Evolutionary conservation across 768 basidiomycete species (phyloP).

Genomic region (Mycena metata): DNA sequence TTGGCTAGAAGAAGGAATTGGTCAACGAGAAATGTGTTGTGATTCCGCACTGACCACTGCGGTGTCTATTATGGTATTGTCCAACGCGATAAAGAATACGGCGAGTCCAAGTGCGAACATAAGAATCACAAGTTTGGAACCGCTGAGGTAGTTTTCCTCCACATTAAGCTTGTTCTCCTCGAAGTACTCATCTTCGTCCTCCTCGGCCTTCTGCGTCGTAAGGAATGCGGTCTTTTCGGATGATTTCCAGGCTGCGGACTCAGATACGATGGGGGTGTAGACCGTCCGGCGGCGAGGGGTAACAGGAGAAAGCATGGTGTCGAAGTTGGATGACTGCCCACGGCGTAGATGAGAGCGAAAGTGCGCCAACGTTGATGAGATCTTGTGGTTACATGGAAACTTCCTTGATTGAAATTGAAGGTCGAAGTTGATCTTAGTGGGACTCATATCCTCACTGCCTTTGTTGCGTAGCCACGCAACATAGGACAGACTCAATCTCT

Average conservation of each 20-base stretch:
- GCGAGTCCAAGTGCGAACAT: constrained; percentile 29
- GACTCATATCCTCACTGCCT: too few species aligned
- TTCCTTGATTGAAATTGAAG: too few species aligned
- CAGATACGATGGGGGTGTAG: constrained; percentile 18
- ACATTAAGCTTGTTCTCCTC: background rate
- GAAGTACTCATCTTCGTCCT: constrained; percentile 8
- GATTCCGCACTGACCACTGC: constrained; percentile 17
- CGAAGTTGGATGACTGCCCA: background rate
- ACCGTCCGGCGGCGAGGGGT: constrained; percentile 35
- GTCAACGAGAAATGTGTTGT: background rate
- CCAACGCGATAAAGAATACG: constrained; percentile 25
- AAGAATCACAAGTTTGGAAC: constrained; percentile 18
- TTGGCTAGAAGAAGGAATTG: constrained; percentile 11
- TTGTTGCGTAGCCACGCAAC: too few species aligned
- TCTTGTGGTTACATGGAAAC: too few species aligned
- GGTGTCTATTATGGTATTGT: constrained; percentile 28
- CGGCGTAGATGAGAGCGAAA: background rate
- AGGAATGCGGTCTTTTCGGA: constrained; percentile 26
- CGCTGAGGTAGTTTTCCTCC: constrained; percentile 23
- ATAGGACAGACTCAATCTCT: too few species aligned
- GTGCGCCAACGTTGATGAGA: too few species aligned
- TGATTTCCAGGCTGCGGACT: background rate
- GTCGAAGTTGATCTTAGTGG: too few species aligned
- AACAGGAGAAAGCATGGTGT: constrained; percentile 22
- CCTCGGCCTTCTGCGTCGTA: constrained; percentile 11